phyloP scores from a whole-genome alignment of 257 asterid species.

The Linderniella brevidens region DNA sequence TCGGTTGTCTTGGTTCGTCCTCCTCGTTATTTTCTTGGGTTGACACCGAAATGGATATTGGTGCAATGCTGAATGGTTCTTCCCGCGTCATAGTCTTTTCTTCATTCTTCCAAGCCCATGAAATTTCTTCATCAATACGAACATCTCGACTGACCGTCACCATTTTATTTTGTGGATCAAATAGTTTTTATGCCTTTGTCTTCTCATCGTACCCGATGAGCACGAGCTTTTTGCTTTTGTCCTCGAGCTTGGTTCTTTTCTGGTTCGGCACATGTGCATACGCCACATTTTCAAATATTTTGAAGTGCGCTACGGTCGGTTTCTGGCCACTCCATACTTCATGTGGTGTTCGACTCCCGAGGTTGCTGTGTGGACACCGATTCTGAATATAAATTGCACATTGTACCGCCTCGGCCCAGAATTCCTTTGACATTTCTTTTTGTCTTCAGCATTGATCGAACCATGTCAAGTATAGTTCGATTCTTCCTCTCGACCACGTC shows the following conservation, averaged over 20 bases:
- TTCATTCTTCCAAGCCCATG: neutral
- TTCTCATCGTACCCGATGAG: too few relatives aligned
- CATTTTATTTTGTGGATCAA: neutral
- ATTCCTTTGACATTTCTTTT: neutral
- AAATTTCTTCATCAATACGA: neutral
- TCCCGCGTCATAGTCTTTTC: neutral
- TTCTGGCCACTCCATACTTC: constrained; percentile 1
- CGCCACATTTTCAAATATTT: neutral
- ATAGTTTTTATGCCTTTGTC: too few relatives aligned
- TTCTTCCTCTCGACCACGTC: neutral
- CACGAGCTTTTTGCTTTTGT: too few relatives aligned
- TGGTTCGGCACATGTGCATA: neutral
- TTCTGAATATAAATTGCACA: neutral
- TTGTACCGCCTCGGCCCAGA: neutral
- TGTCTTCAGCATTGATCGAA: too few relatives aligned
- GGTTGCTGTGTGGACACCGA: neutral
- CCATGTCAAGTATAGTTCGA: neutral
- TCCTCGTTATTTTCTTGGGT: neutral
- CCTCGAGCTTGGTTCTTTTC: neutral
- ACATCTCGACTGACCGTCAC: too few relatives aligned
- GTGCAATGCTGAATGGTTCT: too few relatives aligned
- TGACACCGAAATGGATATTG: neutral
- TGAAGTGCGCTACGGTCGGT: neutral
- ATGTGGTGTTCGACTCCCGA: neutral
- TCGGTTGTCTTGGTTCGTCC: constrained; percentile 2